Evolutionary conservation across 139 green algal genomes (phyloP).

Genomic region (Ettlia oleoabundans): DNA sequence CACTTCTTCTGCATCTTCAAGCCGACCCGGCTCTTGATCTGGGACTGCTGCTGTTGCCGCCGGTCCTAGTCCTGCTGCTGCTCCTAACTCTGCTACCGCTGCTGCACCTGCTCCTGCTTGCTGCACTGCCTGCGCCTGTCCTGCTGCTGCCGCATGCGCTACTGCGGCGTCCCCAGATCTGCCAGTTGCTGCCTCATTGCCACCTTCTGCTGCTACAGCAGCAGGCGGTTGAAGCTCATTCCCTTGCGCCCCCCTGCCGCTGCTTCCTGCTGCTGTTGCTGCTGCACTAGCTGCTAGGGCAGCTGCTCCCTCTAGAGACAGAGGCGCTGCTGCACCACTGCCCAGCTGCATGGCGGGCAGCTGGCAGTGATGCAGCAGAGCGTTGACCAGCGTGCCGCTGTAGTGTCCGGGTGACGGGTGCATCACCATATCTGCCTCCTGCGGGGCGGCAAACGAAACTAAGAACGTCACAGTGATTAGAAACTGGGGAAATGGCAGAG

Average conservation of each 20-base stretch:
- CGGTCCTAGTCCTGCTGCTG: background rate
- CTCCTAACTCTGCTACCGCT: background rate
- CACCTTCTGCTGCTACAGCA: no score
- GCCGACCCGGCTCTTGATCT: no score
- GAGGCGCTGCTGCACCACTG: constrained; percentile 1
- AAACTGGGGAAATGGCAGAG: no score
- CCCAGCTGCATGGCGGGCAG: constrained; percentile 58
- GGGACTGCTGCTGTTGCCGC: background rate
- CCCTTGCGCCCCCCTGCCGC: background rate
- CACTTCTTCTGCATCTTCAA: background rate
- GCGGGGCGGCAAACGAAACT: no score
- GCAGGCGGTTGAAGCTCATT: no score
- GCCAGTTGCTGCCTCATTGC: no score
- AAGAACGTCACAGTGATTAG: no score
- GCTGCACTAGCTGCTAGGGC: background rate
- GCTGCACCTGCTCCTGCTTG: background rate
- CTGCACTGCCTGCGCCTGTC: no score
- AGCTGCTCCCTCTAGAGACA: constrained; percentile 18
- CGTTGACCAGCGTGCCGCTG: constrained; percentile 97
- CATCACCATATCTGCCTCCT: constrained; percentile 88
- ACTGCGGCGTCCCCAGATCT: no score
- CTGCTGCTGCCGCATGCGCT: background rate
- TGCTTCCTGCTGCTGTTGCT: background rate
- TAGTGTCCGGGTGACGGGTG: constrained; percentile 83
- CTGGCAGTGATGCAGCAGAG: constrained; percentile 89